Conservation (phyloP, 371 early-diverging fungal genomes). For the Mortierella sp. region DNA sequence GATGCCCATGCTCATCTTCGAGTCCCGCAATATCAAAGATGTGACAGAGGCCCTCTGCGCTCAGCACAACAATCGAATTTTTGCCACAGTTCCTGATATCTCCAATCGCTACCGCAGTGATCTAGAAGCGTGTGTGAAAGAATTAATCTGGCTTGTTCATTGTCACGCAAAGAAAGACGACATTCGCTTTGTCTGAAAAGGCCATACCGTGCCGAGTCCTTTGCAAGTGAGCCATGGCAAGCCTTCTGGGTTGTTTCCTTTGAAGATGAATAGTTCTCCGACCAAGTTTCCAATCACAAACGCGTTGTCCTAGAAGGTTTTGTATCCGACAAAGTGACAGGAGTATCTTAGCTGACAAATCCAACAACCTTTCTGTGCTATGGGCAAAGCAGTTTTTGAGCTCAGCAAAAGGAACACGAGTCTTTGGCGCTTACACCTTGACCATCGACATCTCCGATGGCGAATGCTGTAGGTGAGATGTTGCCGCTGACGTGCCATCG, state of each 20-base stretch:
- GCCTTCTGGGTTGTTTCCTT: conserved; percentile 71
- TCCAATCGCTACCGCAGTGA: conserved; percentile 78
- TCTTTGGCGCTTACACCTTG: conserved; percentile 70
- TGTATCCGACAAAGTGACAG: neutral
- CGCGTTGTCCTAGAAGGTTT: conserved; percentile 74
- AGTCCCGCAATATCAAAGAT: conserved; percentile 72
- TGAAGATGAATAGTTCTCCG: conserved; percentile 86
- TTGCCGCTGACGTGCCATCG: conserved; percentile 88
- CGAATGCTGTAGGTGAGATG: conserved; percentile 84
- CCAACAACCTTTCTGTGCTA: neutral
- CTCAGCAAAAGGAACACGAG: neutral
- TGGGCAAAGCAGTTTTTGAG: conserved; percentile 8
- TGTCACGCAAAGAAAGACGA: neutral
- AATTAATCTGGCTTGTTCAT: neutral
- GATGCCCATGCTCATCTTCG: conserved; percentile 27
- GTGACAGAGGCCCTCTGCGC: conserved; percentile 77
- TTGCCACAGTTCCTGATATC: conserved; percentile 75
- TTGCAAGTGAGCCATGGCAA: conserved; percentile 69
- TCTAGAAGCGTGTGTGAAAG: conserved; percentile 54
- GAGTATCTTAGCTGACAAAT: neutral
- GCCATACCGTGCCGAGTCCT: conserved; percentile 73
- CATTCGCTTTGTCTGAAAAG: no score
- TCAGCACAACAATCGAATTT: conserved; percentile 76
- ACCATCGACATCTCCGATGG: conserved; percentile 86
- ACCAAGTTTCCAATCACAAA: conserved; percentile 87